Evolutionary conservation across 2,329 filamentous ascomycete genomes (phyloP).

Genomic region (Aspergillus versicolor): DNA sequence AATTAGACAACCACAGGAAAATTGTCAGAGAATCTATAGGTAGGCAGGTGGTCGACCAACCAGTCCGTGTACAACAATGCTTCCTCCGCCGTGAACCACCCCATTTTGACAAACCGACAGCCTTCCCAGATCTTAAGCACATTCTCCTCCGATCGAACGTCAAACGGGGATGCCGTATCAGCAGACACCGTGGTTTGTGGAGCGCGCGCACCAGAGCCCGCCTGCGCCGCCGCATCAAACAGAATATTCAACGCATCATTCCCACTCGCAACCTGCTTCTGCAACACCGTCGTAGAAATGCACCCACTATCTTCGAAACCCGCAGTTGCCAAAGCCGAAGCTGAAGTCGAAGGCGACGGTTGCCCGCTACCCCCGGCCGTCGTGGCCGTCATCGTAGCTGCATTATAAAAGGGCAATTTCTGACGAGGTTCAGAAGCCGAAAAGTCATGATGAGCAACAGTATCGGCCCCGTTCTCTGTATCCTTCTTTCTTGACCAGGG

Average conservation of each 20-base stretch:
- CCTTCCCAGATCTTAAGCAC: conserved; percentile 47
- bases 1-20: conserved; percentile 5
- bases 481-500: conserved; percentile 22
- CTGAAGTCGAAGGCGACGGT: too few relatives aligned
- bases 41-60: conserved; percentile 22
- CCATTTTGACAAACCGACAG: conserved; percentile 53
- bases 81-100: conserved; percentile 55
- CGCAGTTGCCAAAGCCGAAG: background rate
- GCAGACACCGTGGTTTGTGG: conserved; percentile 10
- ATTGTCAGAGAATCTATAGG: too few relatives aligned
- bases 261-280: conserved; percentile 51
- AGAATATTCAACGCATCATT: conserved; percentile 52
- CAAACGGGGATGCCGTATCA: background rate
- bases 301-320: background rate
- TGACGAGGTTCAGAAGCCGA: too few relatives aligned
- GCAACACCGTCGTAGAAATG: conserved; percentile 44
- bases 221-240: conserved; percentile 47
- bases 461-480: too few relatives aligned
- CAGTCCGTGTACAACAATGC: conserved; percentile 51
- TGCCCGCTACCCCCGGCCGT: too few relatives aligned
- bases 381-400: too few relatives aligned
- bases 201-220: conserved; percentile 31
- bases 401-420: too few relatives aligned
- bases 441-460: too few relatives aligned
- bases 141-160: conserved; percentile 13